Evolutionary conservation across 352 stramenopile species (phyloP).

Genomic region (Phytophthora nicotianae): DNA sequence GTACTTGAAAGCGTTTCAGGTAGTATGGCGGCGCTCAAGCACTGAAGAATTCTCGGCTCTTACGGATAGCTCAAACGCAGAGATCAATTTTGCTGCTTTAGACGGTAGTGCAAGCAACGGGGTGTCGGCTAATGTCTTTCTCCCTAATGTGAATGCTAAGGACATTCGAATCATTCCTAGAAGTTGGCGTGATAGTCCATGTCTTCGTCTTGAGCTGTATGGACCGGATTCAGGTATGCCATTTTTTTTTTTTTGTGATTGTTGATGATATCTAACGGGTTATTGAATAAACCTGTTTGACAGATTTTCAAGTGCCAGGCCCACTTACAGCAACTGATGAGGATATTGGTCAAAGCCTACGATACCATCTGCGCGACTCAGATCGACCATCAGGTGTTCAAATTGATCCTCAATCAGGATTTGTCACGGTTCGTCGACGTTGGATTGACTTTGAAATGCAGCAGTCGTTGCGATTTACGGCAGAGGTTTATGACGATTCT

Average conservation of each 20-base stretch:
- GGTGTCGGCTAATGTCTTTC: conserved; percentile 5
- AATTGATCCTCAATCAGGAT: conserved; percentile 30
- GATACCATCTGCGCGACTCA: conserved; percentile 21
- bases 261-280: neutral
- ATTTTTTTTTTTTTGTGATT: neutral
- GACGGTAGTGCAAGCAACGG: neutral
- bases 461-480: conserved; percentile 15
- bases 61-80: neutral
- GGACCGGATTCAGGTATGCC: conserved; percentile 46
- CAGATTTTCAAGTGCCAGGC: conserved; percentile 22
- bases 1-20: conserved; percentile 19
- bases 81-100: conserved; percentile 14
- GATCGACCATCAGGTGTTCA: conserved; percentile 32
- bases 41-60: conserved; percentile 10
- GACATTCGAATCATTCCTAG: conserved; percentile 51
- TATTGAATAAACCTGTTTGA: conserved; percentile 2
- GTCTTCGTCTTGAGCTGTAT: conserved; percentile 52
- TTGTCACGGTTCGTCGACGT: conserved; percentile 25
- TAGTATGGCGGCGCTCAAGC: conserved; percentile 18
- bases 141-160: conserved; percentile 40
- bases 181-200: conserved; percentile 39
- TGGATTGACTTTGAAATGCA: conserved; percentile 44
- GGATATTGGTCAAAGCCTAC: conserved; percentile 20
- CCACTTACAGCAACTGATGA: conserved; percentile 16
- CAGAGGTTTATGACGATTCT: conserved; percentile 30